Evolutionary conservation across 163 green algal genomes (phyloP), one percentile per base, ranked within the genome.

Genomic region (Coccomyxa subellipsoidea): DNA sequence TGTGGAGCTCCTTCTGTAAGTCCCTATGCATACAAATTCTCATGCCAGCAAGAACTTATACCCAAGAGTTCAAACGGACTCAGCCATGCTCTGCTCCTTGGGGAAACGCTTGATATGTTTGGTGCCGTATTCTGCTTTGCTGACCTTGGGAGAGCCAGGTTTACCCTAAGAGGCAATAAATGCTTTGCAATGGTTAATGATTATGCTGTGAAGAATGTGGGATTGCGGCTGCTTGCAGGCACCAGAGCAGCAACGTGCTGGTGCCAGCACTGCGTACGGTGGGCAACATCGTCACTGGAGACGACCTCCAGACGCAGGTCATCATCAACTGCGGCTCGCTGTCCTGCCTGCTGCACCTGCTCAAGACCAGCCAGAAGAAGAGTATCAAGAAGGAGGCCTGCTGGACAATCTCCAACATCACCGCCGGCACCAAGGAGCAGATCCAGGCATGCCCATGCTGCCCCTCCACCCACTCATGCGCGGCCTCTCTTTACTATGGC

Each of bases 391-490:
- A 99, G 91, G 96, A 87, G 90, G 94, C 97, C 0, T 99, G 97
- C 92, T 99, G 97, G 97, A 99, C 97, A 31, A 97, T 99, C 73
- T 98, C 93, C 82, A 99, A 99, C 90, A 99, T 99, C 90, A 99
- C 97, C 12, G 97, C 97, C 23, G 96, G 95, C 59, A 98, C 96
- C 79, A 96, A 95, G 84, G 93, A 97, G 78, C 94, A 98, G 90
- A 97, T 98, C 82, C 94, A 98, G 89, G 85, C 85, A 47, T 18
- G 47, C 47, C 31, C 34, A 23, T n/a, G n/a, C n/a, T n/a, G n/a
- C n/a, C n/a, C n/a, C n/a, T n/a, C n/a, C n/a, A n/a, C n/a, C n/a
- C n/a, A n/a, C n/a, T n/a, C n/a, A n/a, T n/a, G n/a, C n/a, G n/a
- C n/a, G n/a, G n/a, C n/a, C n/a, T n/a, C n/a, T n/a, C n/a, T n/a